phyloP scores from a whole-genome alignment of 176 grass and related monocot genomes.

The Saccharum spontaneum region DNA sequence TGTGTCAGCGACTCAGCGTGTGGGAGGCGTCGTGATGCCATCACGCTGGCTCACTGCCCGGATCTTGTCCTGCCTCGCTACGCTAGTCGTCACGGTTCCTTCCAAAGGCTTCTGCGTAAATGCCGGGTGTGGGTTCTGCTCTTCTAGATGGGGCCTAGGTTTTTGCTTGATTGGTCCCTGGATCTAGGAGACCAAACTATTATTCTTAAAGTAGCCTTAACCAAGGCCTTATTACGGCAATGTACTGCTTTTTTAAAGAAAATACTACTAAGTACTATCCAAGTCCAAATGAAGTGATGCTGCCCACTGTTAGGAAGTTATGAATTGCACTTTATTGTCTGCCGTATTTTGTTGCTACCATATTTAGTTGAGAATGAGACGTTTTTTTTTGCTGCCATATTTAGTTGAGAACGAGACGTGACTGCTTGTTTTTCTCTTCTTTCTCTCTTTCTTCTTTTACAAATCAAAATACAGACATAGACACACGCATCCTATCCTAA shows the following conservation, averaged over 20 bases:
- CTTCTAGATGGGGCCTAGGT: neutral
- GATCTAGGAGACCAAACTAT: neutral
- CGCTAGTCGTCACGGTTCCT: slow-evolving; percentile 13
- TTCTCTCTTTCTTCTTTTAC: too few species aligned
- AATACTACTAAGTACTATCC: neutral
- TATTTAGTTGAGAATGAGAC: neutral
- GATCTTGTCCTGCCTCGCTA: slow-evolving; percentile 42
- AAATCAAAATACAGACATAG: too few species aligned
- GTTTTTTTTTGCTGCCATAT: too few species aligned
- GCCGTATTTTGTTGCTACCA: neutral
- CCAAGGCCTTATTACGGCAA: neutral
- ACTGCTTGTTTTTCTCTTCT: neutral
- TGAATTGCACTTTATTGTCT: neutral
- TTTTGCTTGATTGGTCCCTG: slow-evolving; percentile 18
- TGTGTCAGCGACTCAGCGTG: neutral
- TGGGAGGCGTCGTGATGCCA: neutral
- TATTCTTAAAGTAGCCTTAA: neutral
- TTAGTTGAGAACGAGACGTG: neutral
- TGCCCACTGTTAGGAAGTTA: neutral
- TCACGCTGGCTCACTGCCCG: slow-evolving; percentile 31
- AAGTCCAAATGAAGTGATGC: neutral
- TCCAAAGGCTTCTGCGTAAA: neutral
- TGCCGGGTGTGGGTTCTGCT: neutral
- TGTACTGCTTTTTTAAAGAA: neutral
- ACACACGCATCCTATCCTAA: fast-evolving